A percentile compares a stretch with the other conserved stretches of the same genome.
Conservation (phyloP, 805 yeast genomes). For the Candida golubevii region DNA sequence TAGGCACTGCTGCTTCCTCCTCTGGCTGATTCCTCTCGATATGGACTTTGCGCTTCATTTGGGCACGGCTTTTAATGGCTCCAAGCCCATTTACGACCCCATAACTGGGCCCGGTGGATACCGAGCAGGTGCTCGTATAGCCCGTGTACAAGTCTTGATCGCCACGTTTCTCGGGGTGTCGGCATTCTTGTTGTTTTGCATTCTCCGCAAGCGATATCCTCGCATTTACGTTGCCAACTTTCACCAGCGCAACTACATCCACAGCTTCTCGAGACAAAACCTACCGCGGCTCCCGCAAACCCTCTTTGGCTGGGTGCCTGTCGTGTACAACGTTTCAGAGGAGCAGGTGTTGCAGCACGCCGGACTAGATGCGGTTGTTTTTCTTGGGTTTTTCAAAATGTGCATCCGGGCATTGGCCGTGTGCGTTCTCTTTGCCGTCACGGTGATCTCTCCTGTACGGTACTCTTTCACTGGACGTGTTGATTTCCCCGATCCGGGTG, state of each 20-base stretch:
- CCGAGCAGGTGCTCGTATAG: conserved; percentile 45
- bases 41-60: background rate
- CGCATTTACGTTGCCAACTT: conserved; percentile 80
- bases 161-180: conserved; percentile 64
- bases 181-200: conserved; percentile 66
- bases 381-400: conserved; percentile 85
- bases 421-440: conserved; percentile 65
- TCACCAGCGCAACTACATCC: conserved; percentile 42
- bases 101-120: conserved; percentile 14
- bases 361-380: conserved; percentile 92
- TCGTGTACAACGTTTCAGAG: conserved; percentile 62
- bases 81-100: conserved; percentile 18
- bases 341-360: conserved; percentile 80
- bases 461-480: conserved; percentile 77
- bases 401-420: conserved; percentile 63
- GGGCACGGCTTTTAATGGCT: conserved; percentile 3
- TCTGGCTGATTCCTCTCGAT: background rate
- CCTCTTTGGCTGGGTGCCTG: conserved; percentile 78
- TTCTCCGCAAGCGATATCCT: conserved; percentile 70
- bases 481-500: conserved; percentile 36
- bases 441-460: conserved; percentile 79
- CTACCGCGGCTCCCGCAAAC: conserved; percentile 60
- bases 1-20: conserved; percentile 13
- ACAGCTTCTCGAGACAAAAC: conserved; percentile 41
- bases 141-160: conserved; percentile 70